Percentiles rank a stretch among this genome's conserved stretches.
phyloP scores from a whole-genome alignment of 805 yeast species.

The Wickerhamomyces sydowiorum region DNA sequence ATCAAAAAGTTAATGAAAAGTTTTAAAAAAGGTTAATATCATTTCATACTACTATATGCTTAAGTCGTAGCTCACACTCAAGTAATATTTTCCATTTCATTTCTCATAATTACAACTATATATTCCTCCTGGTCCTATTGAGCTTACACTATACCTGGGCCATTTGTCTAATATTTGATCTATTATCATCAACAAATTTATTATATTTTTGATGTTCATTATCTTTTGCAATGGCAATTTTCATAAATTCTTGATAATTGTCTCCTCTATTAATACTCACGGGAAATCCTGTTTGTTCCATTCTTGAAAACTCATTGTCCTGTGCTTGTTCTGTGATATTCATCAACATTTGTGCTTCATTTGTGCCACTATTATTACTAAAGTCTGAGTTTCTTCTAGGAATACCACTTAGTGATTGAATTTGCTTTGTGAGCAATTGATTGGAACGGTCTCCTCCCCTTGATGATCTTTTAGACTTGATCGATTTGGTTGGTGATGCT shows the following conservation, averaged over 20 bases:
- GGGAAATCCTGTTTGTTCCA: slow-evolving; percentile 4
- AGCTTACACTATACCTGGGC: not conserved
- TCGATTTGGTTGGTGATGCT: slow-evolving; percentile 3
- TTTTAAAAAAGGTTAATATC: not conserved
- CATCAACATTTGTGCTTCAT: slow-evolving; percentile 9
- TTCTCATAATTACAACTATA: too few relatives aligned
- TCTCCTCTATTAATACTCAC: not conserved
- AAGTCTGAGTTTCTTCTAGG: not conserved
- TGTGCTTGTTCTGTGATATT: slow-evolving; percentile 15
- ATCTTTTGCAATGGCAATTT: slow-evolving; percentile 14
- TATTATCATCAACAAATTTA: slow-evolving; percentile 13
- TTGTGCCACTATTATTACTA: not conserved
- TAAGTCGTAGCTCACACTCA: too few relatives aligned
- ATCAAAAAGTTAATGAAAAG: not conserved
- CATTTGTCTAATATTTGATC: not conserved
- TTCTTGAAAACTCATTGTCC: slow-evolving; percentile 10
- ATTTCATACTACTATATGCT: too few relatives aligned
- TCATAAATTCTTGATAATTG: slow-evolving; percentile 17
- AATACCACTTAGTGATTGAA: not conserved
- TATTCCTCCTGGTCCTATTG: not conserved
- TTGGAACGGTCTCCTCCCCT: not conserved
- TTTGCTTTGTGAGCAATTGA: not conserved
- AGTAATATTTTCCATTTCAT: too few relatives aligned
- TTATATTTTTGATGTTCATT: slow-evolving; percentile 9
- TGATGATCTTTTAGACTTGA: slow-evolving; percentile 1